A percentile compares a stretch with the other conserved stretches of the same genome.
These are phyloP conservation scores for Alternaria longipes DNA, from an alignment of 2,329 filamentous ascomycete genomes.

Conservation along the genomic window DNA sequence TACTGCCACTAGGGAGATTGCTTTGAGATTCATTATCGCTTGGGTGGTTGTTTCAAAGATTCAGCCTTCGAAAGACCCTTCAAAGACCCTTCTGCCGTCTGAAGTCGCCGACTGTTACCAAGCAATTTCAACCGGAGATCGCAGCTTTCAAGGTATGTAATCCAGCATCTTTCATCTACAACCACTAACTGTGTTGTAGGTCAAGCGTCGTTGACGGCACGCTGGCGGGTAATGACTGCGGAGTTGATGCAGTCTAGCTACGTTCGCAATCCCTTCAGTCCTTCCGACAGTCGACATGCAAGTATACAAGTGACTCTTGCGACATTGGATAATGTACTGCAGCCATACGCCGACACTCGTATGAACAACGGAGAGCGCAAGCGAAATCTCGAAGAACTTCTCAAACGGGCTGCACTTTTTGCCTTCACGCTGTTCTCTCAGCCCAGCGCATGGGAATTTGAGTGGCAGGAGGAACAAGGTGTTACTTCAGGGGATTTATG, in stretches of 20 bases:
- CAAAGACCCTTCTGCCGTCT: constrained; percentile 38
- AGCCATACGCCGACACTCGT: constrained; percentile 37
- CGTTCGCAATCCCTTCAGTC: constrained; percentile 34
- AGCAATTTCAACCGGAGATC: constrained; percentile 23
- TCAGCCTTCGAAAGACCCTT: constrained; percentile 21
- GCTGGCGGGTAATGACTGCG: constrained; percentile 46
- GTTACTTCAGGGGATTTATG: constrained; percentile 41
- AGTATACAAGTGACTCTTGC: constrained; percentile 33
- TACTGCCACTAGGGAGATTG: constrained; percentile 37
- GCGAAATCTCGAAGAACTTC: constrained; percentile 46
- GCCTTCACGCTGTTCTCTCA: constrained; percentile 51
- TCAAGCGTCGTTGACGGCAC: constrained; percentile 28
- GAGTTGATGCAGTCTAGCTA: constrained; percentile 41
- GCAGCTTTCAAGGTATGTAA: constrained; percentile 27
- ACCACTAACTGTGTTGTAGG: constrained; percentile 17
- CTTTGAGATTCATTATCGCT: constrained; percentile 44
- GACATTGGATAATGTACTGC: constrained; percentile 39
- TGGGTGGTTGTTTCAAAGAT: constrained; percentile 41
- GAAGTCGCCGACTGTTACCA: constrained; percentile 35
- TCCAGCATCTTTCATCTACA: not conserved
- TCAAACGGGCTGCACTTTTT: constrained; percentile 46
- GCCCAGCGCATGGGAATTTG: constrained; percentile 45
- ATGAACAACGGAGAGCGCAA: constrained; percentile 40
- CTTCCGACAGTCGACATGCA: constrained; percentile 34
- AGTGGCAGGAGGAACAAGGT: constrained; percentile 40